These are phyloP conservation scores for Fonsecaea erecta DNA, from an alignment of 2,329 filamentous ascomycete genomes.

Conservation along the genomic window DNA sequence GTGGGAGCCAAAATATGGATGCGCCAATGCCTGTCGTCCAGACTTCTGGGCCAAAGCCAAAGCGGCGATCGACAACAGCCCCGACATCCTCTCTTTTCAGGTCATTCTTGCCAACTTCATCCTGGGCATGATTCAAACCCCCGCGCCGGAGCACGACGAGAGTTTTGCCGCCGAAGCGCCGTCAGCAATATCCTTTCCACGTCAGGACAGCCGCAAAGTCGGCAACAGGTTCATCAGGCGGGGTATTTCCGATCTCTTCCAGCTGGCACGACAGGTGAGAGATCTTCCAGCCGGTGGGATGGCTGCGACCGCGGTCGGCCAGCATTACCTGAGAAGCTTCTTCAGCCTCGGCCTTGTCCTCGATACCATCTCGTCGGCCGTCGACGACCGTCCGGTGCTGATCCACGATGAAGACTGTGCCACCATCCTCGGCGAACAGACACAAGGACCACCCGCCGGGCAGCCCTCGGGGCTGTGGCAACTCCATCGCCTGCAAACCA, in stretches of 20 bases:
- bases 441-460: background rate
- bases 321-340: background rate
- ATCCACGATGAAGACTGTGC: background rate
- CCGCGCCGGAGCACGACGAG: background rate
- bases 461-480: background rate
- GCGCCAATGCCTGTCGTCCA: background rate
- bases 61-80: background rate
- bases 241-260: background rate
- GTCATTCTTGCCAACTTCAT: background rate
- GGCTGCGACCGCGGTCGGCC: background rate
- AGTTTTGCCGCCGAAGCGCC: background rate
- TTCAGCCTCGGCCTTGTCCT: background rate
- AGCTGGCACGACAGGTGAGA: background rate
- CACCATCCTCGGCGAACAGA: background rate
- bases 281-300: background rate
- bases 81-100: background rate
- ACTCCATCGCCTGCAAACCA: background rate
- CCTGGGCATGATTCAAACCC: background rate
- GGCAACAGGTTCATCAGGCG: background rate
- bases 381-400: background rate
- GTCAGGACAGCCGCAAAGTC: background rate
- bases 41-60: background rate
- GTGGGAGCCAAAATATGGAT: background rate
- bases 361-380: background rate
- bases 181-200: background rate